phyloP scores from a whole-genome alignment of 2,329 filamentous ascomycete genomes.

The Seiridium cupressi region DNA sequence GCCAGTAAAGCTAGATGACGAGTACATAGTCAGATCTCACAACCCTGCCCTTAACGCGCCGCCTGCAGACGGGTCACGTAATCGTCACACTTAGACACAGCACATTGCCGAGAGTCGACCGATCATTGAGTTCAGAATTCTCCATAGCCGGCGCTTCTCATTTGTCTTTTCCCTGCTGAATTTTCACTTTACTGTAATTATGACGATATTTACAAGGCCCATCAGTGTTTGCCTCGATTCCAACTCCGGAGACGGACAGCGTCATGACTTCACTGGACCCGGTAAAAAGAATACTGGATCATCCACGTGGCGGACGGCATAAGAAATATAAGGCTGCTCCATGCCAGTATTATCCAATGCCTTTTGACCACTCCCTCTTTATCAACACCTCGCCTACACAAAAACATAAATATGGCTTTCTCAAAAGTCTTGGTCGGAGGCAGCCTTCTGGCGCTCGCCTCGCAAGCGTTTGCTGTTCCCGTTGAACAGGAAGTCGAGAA shows the following conservation, averaged over 20 bases:
- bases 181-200: background rate
- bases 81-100: background rate
- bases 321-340: too few species aligned
- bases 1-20: background rate
- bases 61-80: background rate
- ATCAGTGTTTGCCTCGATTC: too few species aligned
- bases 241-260: too few species aligned
- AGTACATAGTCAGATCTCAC: background rate
- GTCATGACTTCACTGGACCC: too few species aligned
- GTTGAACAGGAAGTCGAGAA: conserved; percentile 15
- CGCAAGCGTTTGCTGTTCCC: conserved; percentile 27
- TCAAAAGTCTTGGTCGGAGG: conserved; percentile 8
- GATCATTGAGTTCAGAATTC: background rate
- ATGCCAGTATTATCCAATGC: too few species aligned
- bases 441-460: conserved; percentile 15
- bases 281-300: too few species aligned
- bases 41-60: background rate
- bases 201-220: background rate
- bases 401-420: conserved; percentile 10
- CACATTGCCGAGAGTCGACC: background rate
- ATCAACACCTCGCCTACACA: too few species aligned
- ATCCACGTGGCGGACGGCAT: too few species aligned
- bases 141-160: background rate
- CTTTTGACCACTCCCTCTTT: too few species aligned
- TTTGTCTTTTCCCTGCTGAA: background rate